Base-by-base conservation (phyloP, 1,139 yeast species). In the Eremothecium gossypii region DNA sequence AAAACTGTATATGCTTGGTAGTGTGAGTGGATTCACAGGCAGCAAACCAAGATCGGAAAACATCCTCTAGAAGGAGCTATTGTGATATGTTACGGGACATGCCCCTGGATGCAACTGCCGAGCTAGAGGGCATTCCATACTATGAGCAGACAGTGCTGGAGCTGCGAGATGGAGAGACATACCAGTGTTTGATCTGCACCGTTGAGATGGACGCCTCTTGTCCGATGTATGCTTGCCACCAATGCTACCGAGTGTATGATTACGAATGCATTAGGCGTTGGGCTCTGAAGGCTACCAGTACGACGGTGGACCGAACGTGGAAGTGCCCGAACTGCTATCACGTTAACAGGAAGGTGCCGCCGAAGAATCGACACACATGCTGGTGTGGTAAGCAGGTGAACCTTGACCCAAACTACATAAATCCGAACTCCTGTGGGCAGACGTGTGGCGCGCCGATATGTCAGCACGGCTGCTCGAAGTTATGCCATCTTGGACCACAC, bases 401-500 rank as follows among this genome's bases (percentile, higher is more conserved):
- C 49, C 96, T 96, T 0, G 67, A 63, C 12, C 65, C 70, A 4
- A 79, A 81, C 52, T 67, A 72, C 10, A 63, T 79, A 43, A 66
- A 75, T 46, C 96, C 96, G 0, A 93, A 87, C 53, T 80, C 93
- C 44, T 89, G 97, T 69, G 96, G 96, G 5, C 87, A 83, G 60
- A 71, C 86, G 1, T 87, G 96, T 65, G 65, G 65, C 14, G 67
- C 73, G 7, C 47, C 48, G 8, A 53, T 44, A 6, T 85, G 95
- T 61, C 73, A 79, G 1, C 97, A 87, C 58, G 74, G 77, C 4
- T 87, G 97, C 58, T 65, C 84, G 3, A 65, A 77, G 8, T 71
- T 73, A 13, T 87, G 97, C 58, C 97, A 87, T 58, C 91, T 96
- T 1, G 97, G 96, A 0, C 83, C 87, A 2, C 96, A 89, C 61